Evolutionary conservation across 495 filamentous ascomycete genomes (phyloP), one percentile per base, ranked within the genome.

Genomic region (Venustampulla echinocandica): DNA sequence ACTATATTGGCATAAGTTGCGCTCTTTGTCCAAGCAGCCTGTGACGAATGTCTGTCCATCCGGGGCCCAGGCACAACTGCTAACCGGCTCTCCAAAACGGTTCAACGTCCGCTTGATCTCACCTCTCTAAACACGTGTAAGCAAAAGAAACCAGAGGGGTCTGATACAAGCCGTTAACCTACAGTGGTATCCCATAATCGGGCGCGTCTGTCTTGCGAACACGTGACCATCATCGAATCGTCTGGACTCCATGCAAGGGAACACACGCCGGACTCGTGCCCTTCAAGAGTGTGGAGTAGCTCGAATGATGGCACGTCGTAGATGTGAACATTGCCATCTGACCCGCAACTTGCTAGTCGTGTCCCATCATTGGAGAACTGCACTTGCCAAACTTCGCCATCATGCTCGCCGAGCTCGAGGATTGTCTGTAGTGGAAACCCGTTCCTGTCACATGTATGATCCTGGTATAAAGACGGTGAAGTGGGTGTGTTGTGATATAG

Each of bases 161-260:
- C 7, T 30, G 7, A 18, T 15, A 34, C 19, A 23, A 18, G 22
- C 39, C 11, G n/a, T n/a, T n/a, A n/a, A 59, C 77, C 69, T 70
- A 93, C 88, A 56, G 76, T 71, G 9, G 75, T 69, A 63, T 87
- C 79, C 87, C 87, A 97, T 47, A 96, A 63, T 47, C 80, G 76
- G 6, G 87, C 88, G 47, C 73, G 77, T 11, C 69, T 74, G 59
- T 93, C 87, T 56, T 77, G 71, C 5, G 80, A 81, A 58, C 90
- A 95, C 14, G 80, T 89, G 24, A 95, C 79, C 2, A 99, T 66
- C 58, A 83, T 85, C 0, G 74, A 71, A 61, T 93, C 85, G 67
- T 97, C 88, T 4, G 89, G 90, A 63, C 87, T 94, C 92, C 92
- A 99, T 3, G 84, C 70, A 2, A 92, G 63, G 53, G 88, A 84